Evolutionary conservation across 1,284 basidiomycete species (phyloP), one percentile per base, ranked within the genome.

Genomic region (Clitocybe nebularis): DNA sequence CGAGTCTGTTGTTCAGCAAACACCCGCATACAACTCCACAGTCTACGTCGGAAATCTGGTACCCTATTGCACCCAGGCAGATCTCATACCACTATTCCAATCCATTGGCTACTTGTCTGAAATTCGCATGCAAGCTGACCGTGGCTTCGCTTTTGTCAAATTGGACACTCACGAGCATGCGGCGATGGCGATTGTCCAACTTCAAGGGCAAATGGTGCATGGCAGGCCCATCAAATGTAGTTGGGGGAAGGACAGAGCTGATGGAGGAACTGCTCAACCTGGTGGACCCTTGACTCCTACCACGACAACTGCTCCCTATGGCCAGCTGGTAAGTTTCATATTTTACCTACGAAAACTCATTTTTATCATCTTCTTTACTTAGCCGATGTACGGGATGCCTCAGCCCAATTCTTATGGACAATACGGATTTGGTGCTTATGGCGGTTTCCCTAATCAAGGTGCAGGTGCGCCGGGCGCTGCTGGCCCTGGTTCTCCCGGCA

Each of bases 1-100:
- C 68, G 92, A 95, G 61, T 67, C 84, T 13, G 89, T 96, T 49
- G 84, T 94, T 24, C 73, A 81, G 53, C 92, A 94, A 66, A 91
- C 94, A 1, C 90, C 92, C 22, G 80, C 87, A 25, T 92, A 85
- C 69, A 96, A 97, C 69, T 80, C 89, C 38, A 98, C 95, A 35
- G 93, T 99, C 54, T 99, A 99, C 66, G 93, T 98, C 61, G 95
- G 95, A 51, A 99, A 99, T 69, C 78, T 99, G 48, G 93, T 96
- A 46, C 94, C 93, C 2, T 94, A 93, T 68, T 89, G 87, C 56
- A 94, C 92, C 14, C 92, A 95, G 64, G 88, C 89, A 34, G 96
- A 99, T 66, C 81, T 99, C 49, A 90, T 97, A 54, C 93, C 93
- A 4, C 73, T 97, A 45, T 98, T 99, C 82, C 87, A 93, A 67